These are phyloP conservation scores for Diversispora eburnea DNA, from an alignment of 192 early-diverging fungal species.

Conservation along the genomic window DNA sequence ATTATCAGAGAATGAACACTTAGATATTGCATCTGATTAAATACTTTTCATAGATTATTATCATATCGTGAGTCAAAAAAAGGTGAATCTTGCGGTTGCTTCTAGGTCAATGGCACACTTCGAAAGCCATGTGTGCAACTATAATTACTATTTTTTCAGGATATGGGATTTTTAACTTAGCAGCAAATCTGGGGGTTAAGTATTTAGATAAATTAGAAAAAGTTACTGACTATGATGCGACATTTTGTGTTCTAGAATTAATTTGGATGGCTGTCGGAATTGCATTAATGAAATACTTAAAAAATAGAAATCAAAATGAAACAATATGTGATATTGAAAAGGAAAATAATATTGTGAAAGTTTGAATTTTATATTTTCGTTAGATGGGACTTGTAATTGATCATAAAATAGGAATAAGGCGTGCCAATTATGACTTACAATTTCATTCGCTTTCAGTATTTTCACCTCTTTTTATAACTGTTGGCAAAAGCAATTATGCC, in stretches of 20 bases:
- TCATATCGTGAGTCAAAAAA: neutral
- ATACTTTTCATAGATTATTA: neutral
- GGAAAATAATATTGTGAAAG: conserved; percentile 4
- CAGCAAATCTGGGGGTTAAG: neutral
- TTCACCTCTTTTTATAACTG: neutral
- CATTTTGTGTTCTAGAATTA: conserved; percentile 2
- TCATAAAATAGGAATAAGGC: neutral
- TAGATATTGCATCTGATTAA: conserved; percentile 5
- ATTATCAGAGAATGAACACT: neutral
- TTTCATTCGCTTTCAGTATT: neutral
- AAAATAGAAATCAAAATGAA: conserved; percentile 13
- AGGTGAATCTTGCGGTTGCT: neutral
- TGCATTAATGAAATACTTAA: conserved; percentile 1
- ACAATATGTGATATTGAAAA: neutral
- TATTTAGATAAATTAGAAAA: conserved; percentile 25
- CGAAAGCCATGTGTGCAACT: neutral
- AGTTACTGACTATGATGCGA: conserved; percentile 7
- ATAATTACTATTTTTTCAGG: neutral
- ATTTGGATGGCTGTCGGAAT: conserved; percentile 4
- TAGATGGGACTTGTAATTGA: neutral
- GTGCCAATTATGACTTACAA: neutral
- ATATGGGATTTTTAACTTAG: conserved; percentile 2
- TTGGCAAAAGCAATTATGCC: neutral
- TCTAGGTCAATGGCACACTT: neutral
- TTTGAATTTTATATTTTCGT: neutral